Conservation (phyloP, 106 monocot species). For the Hemerocallis citrina region DNA sequence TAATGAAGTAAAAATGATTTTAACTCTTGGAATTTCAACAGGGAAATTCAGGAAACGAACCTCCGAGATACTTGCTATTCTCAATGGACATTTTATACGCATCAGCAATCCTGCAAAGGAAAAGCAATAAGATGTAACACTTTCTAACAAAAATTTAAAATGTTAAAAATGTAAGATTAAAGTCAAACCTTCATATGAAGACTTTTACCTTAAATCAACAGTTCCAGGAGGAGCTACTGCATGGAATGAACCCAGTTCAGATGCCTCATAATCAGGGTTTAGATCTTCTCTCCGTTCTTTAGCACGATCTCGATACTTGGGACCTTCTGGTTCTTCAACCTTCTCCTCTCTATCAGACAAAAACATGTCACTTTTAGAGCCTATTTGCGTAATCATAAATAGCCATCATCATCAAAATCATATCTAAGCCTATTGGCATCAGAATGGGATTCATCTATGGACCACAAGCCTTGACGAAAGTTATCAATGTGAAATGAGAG, state of each 20-base stretch:
- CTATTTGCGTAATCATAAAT: neutral
- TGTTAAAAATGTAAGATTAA: neutral
- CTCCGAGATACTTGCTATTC: slow-evolving; percentile 99
- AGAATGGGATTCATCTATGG: neutral
- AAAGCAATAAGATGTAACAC: neutral
- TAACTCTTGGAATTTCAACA: neutral
- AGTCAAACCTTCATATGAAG: neutral
- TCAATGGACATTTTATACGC: slow-evolving; percentile 94
- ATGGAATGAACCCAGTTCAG: slow-evolving; percentile 89
- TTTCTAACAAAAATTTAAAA: neutral
- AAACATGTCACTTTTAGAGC: neutral
- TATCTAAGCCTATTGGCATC: neutral
- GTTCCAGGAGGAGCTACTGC: slow-evolving; percentile 91
- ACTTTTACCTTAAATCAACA: slow-evolving; percentile 62
- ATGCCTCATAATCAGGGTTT: slow-evolving; percentile 97
- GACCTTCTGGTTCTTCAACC: slow-evolving; percentile 67
- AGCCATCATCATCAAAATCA: neutral
- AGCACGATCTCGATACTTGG: slow-evolving; percentile 94
- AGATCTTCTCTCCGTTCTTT: slow-evolving; percentile 97
- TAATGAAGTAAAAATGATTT: neutral
- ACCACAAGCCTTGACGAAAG: neutral
- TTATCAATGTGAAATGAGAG: neutral
- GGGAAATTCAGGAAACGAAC: slow-evolving; percentile 29
- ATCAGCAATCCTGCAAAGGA: slow-evolving; percentile 61
- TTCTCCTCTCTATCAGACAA: slow-evolving; percentile 76